phyloP scores from a whole-genome alignment of 2,329 filamentous ascomycete genomes.

The Aspergillus aculeatinus region DNA sequence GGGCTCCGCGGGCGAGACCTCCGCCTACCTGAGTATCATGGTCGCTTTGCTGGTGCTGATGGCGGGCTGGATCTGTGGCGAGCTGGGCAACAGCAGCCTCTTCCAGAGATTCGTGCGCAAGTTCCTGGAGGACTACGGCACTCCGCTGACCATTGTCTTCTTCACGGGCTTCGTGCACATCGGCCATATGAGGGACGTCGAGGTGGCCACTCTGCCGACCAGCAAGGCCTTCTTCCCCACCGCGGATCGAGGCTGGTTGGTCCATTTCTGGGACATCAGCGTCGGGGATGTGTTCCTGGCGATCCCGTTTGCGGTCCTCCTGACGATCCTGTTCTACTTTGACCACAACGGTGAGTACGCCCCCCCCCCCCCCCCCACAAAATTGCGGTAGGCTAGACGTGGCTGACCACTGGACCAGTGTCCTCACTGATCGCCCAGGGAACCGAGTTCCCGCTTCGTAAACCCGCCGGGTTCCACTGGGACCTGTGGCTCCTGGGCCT shows the following conservation, averaged over 20 bases:
- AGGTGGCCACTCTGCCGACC: slow-evolving; percentile 71
- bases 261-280: slow-evolving; percentile 76
- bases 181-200: slow-evolving; percentile 72
- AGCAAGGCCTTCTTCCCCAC: slow-evolving; percentile 78
- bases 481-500: slow-evolving; percentile 77
- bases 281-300: slow-evolving; percentile 76
- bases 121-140: slow-evolving; percentile 88
- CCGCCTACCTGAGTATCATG: slow-evolving; percentile 72
- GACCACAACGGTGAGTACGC: slow-evolving; percentile 71
- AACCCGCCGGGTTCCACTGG: slow-evolving; percentile 84
- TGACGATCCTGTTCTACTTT: slow-evolving; percentile 86
- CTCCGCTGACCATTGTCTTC: slow-evolving; percentile 77
- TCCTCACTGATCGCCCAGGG: slow-evolving; percentile 81
- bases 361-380: too few relatives aligned
- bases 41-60: slow-evolving; percentile 76
- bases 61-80: slow-evolving; percentile 70
- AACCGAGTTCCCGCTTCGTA: slow-evolving; percentile 76
- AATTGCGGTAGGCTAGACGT: not conserved
- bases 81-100: slow-evolving; percentile 67
- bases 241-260: slow-evolving; percentile 69
- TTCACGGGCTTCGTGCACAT: slow-evolving; percentile 88
- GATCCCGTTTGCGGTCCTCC: slow-evolving; percentile 78
- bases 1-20: slow-evolving; percentile 57
- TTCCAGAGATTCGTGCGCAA: slow-evolving; percentile 74
- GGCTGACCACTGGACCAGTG: slow-evolving; percentile 48